A percentile compares a stretch with the other conserved stretches of the same genome.
Evolutionary conservation across 345 rosid species (phyloP).

Genomic region (Diplotaxis tenuifolia): DNA sequence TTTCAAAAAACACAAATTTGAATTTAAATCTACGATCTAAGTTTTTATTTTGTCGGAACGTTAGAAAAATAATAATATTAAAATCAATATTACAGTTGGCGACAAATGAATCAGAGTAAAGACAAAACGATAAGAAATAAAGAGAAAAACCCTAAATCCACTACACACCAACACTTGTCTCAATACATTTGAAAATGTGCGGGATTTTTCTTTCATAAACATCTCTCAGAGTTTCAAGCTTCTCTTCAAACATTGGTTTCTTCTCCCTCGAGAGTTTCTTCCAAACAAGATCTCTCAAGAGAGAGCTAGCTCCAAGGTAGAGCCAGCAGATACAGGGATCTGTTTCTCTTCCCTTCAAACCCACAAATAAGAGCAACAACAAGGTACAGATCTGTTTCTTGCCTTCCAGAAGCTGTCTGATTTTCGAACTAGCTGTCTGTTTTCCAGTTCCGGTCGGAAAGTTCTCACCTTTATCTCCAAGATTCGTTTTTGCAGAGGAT

Average conservation of each 20-base stretch:
- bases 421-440: not conserved
- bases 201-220: conserved; percentile 7
- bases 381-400: conserved; percentile 30
- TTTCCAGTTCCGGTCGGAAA: not conserved
- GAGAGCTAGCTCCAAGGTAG: conserved; percentile 10
- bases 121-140: not conserved
- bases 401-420: not conserved
- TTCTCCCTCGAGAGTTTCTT: conserved; percentile 8
- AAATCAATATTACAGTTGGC: not conserved
- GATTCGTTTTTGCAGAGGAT: not conserved
- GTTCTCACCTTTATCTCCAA: not conserved
- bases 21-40: conserved; percentile 20
- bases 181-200: conserved; percentile 22
- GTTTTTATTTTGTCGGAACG: not conserved
- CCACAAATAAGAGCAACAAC: not conserved
- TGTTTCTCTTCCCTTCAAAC: not conserved
- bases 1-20: conserved; percentile 5
- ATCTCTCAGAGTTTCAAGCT: not conserved
- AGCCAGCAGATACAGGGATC: conserved; percentile 16
- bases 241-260: conserved; percentile 2
- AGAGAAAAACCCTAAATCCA: conserved; percentile 13
- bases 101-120: conserved; percentile 4
- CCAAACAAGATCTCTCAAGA: not conserved
- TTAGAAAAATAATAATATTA: not conserved
- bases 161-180: not conserved